These are phyloP conservation scores for Pseudonectria foliicola DNA, from an alignment of 2,329 filamentous ascomycete genomes.

Conservation along the genomic window DNA sequence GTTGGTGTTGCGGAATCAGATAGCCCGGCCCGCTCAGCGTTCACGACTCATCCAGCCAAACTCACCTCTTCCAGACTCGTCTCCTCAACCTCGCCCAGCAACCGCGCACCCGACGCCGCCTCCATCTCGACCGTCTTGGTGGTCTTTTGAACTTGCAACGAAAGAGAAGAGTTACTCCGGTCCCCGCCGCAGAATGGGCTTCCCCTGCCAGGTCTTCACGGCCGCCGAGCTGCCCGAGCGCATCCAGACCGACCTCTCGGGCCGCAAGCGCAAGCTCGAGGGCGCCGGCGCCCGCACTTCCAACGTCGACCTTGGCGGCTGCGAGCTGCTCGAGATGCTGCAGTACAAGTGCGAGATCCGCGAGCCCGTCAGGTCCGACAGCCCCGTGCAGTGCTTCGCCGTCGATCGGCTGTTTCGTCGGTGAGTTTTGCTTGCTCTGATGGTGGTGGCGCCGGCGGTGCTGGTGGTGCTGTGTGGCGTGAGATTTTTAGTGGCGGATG, in stretches of 20 bases:
- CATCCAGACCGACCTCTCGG: slow-evolving; percentile 41
- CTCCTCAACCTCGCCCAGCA: slow-evolving; percentile 51
- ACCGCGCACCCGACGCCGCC: slow-evolving; percentile 37
- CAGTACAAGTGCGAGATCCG: slow-evolving; percentile 55
- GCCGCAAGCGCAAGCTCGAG: slow-evolving; percentile 46
- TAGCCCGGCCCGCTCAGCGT: slow-evolving; percentile 6
- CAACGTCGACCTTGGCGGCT: slow-evolving; percentile 45
- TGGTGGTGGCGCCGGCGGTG: neutral
- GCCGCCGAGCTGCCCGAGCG: slow-evolving; percentile 41
- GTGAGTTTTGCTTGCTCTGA: slow-evolving; percentile 33
- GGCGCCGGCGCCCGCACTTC: slow-evolving; percentile 19
- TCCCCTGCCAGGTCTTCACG: slow-evolving; percentile 49
- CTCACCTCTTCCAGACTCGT: slow-evolving; percentile 53
- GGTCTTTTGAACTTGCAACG: too few species aligned
- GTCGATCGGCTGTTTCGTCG: slow-evolving; percentile 53
- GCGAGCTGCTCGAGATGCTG: slow-evolving; percentile 50
- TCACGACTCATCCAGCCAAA: slow-evolving; percentile 11
- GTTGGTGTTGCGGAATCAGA: too few species aligned
- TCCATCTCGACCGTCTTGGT: slow-evolving; percentile 27
- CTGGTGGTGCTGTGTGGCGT: slow-evolving; percentile 2
- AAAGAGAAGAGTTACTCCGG: neutral
- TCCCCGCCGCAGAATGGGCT: slow-evolving; percentile 40
- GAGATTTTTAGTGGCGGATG: slow-evolving; percentile 3
- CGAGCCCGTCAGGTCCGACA: slow-evolving; percentile 36
- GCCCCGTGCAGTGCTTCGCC: slow-evolving; percentile 47